Conservation (phyloP, 2,329 filamentous ascomycete species). For the Fusarium guadeloupense region DNA sequence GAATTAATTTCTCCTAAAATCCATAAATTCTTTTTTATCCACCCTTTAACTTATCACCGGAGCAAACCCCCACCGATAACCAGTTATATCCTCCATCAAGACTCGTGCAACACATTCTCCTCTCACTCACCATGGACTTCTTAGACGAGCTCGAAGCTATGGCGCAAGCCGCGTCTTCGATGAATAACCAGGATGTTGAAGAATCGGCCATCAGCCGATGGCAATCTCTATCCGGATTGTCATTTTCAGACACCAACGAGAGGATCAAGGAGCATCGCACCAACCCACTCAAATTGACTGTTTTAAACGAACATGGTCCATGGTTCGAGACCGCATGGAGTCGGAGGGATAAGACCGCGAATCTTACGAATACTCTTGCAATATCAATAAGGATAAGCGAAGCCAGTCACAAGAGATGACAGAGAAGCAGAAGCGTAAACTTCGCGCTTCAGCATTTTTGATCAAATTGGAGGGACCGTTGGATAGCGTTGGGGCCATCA, state of each 20-base stretch:
- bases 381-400: background rate
- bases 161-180: background rate
- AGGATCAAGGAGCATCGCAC: background rate
- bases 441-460: background rate
- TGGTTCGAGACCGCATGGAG: background rate
- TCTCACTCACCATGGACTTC: background rate
- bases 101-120: background rate
- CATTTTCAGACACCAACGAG: background rate
- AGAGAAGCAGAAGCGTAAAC: background rate
- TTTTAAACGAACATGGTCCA: background rate
- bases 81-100: background rate
- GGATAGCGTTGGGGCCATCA: background rate
- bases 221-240: constrained; percentile 4
- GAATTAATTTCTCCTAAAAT: too few species aligned
- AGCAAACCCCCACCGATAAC: too few species aligned
- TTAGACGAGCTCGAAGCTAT: background rate
- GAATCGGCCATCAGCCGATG: background rate
- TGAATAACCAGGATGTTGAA: background rate
- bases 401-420: background rate
- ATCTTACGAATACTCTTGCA: constrained; percentile 4
- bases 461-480: constrained; percentile 1
- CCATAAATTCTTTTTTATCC: too few species aligned
- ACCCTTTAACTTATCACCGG: too few species aligned
- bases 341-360: background rate
- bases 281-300: rapidly evolving